These are phyloP conservation scores for Phaeotremella skinneri DNA, from an alignment of 768 basidiomycete genomes.

Conservation along the genomic window DNA sequence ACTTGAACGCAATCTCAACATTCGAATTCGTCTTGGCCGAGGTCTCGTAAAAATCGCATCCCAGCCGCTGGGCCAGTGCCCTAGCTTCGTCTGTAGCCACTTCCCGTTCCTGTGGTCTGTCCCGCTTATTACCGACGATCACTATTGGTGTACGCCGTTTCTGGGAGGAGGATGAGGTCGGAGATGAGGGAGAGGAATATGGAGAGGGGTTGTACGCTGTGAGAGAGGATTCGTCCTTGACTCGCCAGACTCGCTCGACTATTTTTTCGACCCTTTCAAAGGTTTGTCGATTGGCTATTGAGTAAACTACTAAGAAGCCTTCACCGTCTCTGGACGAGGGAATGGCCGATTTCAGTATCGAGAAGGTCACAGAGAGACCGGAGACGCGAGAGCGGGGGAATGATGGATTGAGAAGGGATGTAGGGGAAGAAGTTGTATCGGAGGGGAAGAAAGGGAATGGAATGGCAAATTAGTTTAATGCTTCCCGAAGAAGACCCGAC, in stretches of 20 bases:
- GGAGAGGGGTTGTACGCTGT: constrained; percentile 14
- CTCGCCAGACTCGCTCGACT: constrained; percentile 82
- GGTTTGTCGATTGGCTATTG: constrained; percentile 87
- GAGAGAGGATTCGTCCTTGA: constrained; percentile 60
- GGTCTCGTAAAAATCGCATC: constrained; percentile 93
- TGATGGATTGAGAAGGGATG: constrained; percentile 15
- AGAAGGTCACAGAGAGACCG: neutral
- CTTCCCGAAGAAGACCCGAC: constrained; percentile 46
- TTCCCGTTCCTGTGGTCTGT: constrained; percentile 86
- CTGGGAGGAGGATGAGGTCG: constrained; percentile 8
- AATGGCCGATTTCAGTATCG: too few species aligned
- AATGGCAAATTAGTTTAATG: constrained; percentile 14
- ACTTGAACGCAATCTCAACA: constrained; percentile 84
- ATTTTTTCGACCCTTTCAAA: constrained; percentile 88
- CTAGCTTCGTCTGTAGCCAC: constrained; percentile 87
- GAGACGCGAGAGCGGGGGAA: neutral
- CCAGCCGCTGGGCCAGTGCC: constrained; percentile 73
- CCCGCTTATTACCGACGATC: constrained; percentile 94
- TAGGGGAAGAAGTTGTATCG: neutral
- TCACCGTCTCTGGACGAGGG: constrained; percentile 72
- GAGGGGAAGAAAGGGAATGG: neutral
- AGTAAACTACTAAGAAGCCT: constrained; percentile 96
- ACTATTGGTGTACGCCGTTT: constrained; percentile 71
- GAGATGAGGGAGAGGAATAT: constrained; percentile 9
- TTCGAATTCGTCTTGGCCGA: constrained; percentile 94